These are phyloP conservation scores for Coemansia sp. DNA, from an alignment of 192 early-diverging fungal species.

Conservation along the genomic window DNA sequence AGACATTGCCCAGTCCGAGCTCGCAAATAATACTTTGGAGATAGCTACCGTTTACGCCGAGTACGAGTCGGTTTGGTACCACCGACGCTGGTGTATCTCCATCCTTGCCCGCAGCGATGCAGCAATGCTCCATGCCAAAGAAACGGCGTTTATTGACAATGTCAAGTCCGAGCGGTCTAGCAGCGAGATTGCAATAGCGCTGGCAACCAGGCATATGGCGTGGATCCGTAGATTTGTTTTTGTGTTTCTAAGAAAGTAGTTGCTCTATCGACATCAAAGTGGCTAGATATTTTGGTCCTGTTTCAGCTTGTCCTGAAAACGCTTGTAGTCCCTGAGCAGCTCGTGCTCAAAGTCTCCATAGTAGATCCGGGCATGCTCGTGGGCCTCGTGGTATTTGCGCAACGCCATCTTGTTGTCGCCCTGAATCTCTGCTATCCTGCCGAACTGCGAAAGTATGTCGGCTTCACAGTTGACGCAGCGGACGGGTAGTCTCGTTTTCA, in stretches of 20 bases:
- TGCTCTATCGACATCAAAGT: background rate
- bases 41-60: slow-evolving; percentile 20
- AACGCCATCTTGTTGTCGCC: slow-evolving; percentile 31
- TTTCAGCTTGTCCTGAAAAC: slow-evolving; percentile 12
- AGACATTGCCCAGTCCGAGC: slow-evolving; percentile 16
- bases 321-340: slow-evolving; percentile 17
- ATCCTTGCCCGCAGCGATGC: background rate
- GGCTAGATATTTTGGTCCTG: background rate
- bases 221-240: slow-evolving; percentile 22
- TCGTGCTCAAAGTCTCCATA: slow-evolving; percentile 18
- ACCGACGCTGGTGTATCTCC: slow-evolving; percentile 42
- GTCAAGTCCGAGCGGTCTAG: background rate
- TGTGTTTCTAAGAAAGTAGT: background rate
- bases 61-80: slow-evolving; percentile 47
- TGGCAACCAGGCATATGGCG: slow-evolving; percentile 18
- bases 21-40: slow-evolving; percentile 12
- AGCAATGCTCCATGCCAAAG: background rate
- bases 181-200: background rate
- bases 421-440: slow-evolving; percentile 35
- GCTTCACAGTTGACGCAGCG: slow-evolving; percentile 43
- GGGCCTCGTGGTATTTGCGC: slow-evolving; percentile 41
- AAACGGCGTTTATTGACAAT: slow-evolving; percentile 13
- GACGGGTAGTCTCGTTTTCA: slow-evolving; percentile 4
- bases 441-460: slow-evolving; percentile 27
- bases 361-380: slow-evolving; percentile 33